Evolutionary conservation across 2,329 filamentous ascomycete species (phyloP).

Genomic region (Fusarium staphyleae): DNA sequence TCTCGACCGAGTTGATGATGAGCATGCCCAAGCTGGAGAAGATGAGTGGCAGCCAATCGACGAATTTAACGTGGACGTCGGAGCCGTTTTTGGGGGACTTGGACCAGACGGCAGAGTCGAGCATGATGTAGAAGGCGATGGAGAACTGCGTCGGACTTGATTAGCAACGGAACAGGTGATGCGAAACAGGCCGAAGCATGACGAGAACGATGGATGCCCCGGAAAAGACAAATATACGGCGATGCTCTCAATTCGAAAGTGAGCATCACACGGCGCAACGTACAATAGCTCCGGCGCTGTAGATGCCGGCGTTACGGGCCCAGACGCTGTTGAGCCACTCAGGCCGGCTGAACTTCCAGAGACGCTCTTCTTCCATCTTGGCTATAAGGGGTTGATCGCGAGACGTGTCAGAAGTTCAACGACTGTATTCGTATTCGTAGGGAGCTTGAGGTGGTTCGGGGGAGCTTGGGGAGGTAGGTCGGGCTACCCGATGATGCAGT

Average conservation of each 20-base stretch:
- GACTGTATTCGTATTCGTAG: not conserved
- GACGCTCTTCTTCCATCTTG: conserved; percentile 68
- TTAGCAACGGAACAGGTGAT: conserved; percentile 15
- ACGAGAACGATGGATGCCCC: not conserved
- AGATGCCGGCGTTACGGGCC: conserved; percentile 70
- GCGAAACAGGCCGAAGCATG: not conserved
- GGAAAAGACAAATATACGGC: not conserved
- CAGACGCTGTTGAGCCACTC: conserved; percentile 72
- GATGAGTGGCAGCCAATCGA: conserved; percentile 74
- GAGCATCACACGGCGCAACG: conserved; percentile 41
- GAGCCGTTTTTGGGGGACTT: conserved; percentile 66
- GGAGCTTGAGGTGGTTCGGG: not conserved
- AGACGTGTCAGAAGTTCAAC: not conserved
- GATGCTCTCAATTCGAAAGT: not conserved
- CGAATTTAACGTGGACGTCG: conserved; percentile 67
- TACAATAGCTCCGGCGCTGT: conserved; percentile 68
- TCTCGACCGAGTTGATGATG: conserved; percentile 75
- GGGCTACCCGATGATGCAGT: conserved; percentile 18
- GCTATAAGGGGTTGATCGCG: not conserved
- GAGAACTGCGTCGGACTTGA: conserved; percentile 58
- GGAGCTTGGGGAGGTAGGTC: conserved; percentile 1
- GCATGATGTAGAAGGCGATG: conserved; percentile 72
- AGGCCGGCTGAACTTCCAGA: conserved; percentile 72
- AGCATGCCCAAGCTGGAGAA: conserved; percentile 73
- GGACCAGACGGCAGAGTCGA: conserved; percentile 73